phyloP scores from a whole-genome alignment of 352 stramenopile genomes.

The Globisporangium camurandrum region DNA sequence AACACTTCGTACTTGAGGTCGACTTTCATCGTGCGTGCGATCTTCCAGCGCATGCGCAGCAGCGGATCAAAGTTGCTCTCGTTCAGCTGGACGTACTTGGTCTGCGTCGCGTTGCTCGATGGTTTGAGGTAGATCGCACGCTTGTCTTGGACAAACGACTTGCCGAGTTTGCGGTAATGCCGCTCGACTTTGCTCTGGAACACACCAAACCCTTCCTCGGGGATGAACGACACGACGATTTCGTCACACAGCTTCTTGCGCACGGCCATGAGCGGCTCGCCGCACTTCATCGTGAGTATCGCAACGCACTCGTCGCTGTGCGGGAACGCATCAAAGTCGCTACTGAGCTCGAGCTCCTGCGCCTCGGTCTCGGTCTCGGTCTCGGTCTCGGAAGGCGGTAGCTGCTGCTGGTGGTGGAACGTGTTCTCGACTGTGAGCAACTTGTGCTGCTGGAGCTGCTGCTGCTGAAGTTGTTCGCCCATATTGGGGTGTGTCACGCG shows the following conservation, averaged over 20 bases:
- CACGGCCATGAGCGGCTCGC: constrained; percentile 61
- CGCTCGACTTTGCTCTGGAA: constrained; percentile 76
- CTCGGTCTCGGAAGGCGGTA: too few species aligned
- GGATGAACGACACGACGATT: constrained; percentile 56
- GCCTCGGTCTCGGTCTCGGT: not conserved
- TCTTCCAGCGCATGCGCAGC: constrained; percentile 66
- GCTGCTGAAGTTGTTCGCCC: too few species aligned
- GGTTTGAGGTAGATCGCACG: constrained; percentile 73
- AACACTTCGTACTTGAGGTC: constrained; percentile 80
- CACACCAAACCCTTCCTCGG: constrained; percentile 63
- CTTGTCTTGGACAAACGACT: constrained; percentile 53
- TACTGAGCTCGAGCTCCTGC: constrained; percentile 5
- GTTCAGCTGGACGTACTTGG: constrained; percentile 68
- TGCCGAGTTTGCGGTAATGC: constrained; percentile 53
- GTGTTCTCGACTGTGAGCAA: too few species aligned
- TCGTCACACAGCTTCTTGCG: constrained; percentile 79
- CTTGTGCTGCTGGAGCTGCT: too few species aligned
- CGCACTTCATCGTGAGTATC: constrained; percentile 72
- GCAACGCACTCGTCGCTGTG: constrained; percentile 54
- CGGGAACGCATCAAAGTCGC: constrained; percentile 41
- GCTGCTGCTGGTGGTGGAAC: too few species aligned
- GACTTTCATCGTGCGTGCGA: constrained; percentile 70
- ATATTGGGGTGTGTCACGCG: too few species aligned
- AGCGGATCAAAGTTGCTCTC: constrained; percentile 68
- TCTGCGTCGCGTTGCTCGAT: constrained; percentile 66